These are phyloP conservation scores for Litsea cubeba DNA, from an alignment of 164 flowering plant species.

Conservation along the genomic window DNA sequence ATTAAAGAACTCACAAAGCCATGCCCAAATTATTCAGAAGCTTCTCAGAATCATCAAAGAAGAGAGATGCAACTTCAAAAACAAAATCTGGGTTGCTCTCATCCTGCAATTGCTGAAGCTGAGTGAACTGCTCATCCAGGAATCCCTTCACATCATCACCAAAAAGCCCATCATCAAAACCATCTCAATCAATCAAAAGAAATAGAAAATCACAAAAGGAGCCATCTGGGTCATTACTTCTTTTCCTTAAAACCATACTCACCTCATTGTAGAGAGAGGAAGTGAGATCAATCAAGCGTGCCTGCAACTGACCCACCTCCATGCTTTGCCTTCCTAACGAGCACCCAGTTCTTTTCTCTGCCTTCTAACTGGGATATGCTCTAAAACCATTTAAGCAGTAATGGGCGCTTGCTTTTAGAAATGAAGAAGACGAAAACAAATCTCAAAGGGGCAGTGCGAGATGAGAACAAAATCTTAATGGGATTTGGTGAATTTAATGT, in stretches of 20 bases:
- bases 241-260: background rate
- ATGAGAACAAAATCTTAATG: background rate
- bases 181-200: background rate
- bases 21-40: constrained; percentile 50
- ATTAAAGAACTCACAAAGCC: constrained; percentile 37
- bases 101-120: constrained; percentile 70
- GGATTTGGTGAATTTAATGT: constrained; percentile 25
- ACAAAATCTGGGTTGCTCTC: constrained; percentile 74
- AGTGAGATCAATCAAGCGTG: constrained; percentile 46
- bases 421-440: background rate
- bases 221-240: background rate
- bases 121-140: constrained; percentile 61
- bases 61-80: constrained; percentile 63
- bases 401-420: constrained; percentile 6
- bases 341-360: background rate
- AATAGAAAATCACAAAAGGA: background rate
- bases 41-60: constrained; percentile 66
- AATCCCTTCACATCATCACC: constrained; percentile 6
- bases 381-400: background rate
- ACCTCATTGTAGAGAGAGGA: constrained; percentile 60
- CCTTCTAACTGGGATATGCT: background rate
- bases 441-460: background rate
- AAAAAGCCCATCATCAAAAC: background rate
- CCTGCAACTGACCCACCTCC: constrained; percentile 65
- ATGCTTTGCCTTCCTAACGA: constrained; percentile 15